Evolutionary conservation across 2,329 filamentous ascomycete genomes (phyloP).

Genomic region (Colletotrichum sp.): DNA sequence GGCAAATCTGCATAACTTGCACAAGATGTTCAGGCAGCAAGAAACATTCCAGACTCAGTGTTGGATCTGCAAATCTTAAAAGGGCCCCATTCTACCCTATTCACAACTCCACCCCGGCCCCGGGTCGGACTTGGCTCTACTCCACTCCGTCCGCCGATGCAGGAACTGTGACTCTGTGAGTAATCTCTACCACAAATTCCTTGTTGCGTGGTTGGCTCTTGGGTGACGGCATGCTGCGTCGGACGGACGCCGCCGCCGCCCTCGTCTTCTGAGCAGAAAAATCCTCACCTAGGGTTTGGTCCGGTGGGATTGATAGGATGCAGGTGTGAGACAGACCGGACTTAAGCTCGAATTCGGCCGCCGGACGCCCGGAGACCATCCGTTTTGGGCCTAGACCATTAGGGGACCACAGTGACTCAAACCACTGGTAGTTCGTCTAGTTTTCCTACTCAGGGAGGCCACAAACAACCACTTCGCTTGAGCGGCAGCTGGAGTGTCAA

Average conservation of each 20-base stretch:
- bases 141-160: constrained; percentile 16
- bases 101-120: constrained; percentile 3
- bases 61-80: neutral
- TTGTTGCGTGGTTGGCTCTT: neutral
- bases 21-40: neutral
- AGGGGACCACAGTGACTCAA: neutral
- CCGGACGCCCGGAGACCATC: neutral
- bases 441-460: neutral
- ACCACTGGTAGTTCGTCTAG: neutral
- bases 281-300: neutral
- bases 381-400: neutral
- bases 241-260: neutral
- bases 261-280: neutral
- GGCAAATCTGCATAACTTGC: neutral
- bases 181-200: neutral
- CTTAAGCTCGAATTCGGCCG: neutral
- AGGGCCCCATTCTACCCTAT: neutral
- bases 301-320: neutral
- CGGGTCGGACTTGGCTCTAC: constrained; percentile 1
- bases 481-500: neutral
- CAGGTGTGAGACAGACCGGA: neutral
- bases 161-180: constrained; percentile 20
- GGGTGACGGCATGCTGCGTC: neutral
- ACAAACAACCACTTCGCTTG: neutral
- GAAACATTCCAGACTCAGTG: neutral